These are phyloP conservation scores for Colletotrichum tabaci DNA, from an alignment of 2,329 filamentous ascomycete species.

Conservation along the genomic window DNA sequence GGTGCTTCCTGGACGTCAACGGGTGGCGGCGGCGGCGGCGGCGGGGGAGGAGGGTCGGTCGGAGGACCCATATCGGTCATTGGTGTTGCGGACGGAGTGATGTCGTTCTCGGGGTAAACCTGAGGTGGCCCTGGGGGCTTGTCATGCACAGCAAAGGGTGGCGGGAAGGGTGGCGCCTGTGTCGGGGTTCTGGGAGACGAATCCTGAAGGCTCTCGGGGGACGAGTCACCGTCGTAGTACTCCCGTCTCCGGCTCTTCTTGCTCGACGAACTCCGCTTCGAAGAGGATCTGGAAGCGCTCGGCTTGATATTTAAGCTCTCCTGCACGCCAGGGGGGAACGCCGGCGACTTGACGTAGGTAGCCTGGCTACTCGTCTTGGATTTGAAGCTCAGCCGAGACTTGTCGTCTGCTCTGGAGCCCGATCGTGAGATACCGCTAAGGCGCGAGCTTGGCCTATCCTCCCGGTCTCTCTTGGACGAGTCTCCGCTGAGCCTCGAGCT, in stretches of 20 bases:
- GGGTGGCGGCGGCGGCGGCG: conserved; percentile 85
- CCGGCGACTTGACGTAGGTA: conserved; percentile 62
- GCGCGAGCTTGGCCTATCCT: conserved; percentile 60
- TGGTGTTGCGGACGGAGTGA: conserved; percentile 57
- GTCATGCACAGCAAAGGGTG: conserved; percentile 56
- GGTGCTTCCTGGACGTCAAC: conserved; percentile 80
- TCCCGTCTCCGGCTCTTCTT: conserved; percentile 53
- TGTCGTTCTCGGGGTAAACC: conserved; percentile 55
- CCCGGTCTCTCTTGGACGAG: conserved; percentile 42
- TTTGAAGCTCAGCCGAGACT: conserved; percentile 67
- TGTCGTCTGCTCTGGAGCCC: conserved; percentile 63
- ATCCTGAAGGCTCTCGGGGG: conserved; percentile 64
- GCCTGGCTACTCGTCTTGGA: conserved; percentile 73
- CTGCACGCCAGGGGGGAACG: conserved; percentile 46
- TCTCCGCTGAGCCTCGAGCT: conserved; percentile 61
- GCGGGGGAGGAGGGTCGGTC: conserved; percentile 66
- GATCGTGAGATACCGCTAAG: conserved; percentile 61
- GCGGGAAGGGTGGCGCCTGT: conserved; percentile 65
- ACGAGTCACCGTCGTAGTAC: conserved; percentile 62
- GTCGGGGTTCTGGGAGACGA: conserved; percentile 76
- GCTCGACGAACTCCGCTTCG: conserved; percentile 50
- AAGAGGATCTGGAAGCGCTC: conserved; percentile 43
- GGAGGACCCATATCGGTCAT: conserved; percentile 55
- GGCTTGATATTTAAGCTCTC: conserved; percentile 45
- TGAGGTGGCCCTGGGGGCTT: conserved; percentile 55